Evolutionary conservation across 2,329 filamentous ascomycete species (phyloP).

Genomic region (Calonectria naviculata): DNA sequence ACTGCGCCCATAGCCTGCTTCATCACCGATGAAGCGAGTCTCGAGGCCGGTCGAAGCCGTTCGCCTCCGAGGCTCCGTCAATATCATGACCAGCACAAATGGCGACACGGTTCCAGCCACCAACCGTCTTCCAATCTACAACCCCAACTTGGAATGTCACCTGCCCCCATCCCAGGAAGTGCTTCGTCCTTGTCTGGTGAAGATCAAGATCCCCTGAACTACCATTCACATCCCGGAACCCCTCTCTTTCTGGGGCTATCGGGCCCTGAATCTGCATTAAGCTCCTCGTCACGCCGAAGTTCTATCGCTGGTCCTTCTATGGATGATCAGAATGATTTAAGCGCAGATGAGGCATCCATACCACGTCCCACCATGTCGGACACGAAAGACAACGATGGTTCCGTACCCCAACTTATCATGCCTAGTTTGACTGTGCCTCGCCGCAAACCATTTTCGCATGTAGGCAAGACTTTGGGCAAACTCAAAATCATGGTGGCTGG

Average conservation of each 20-base stretch:
- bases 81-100: conserved; percentile 36
- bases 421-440: conserved; percentile 93
- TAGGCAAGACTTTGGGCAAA: conserved; percentile 84
- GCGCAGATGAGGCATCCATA: conserved; percentile 27
- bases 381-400: conserved; percentile 30
- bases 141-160: conserved; percentile 19
- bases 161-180: conserved; percentile 24
- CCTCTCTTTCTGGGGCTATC: conserved; percentile 41
- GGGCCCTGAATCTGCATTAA: conserved; percentile 49
- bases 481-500: conserved; percentile 92
- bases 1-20: conserved; percentile 46
- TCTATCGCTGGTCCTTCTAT: conserved; percentile 59
- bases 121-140: conserved; percentile 31
- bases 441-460: conserved; percentile 88
- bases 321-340: conserved; percentile 42
- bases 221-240: conserved; percentile 40
- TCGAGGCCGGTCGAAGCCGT: conserved; percentile 39
- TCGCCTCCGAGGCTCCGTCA: conserved; percentile 36
- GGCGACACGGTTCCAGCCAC: conserved; percentile 27
- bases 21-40: conserved; percentile 47
- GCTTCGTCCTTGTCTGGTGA: conserved; percentile 28
- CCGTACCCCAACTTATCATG: conserved; percentile 90
- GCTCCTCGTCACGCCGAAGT: conserved; percentile 62
- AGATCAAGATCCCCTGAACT: conserved; percentile 30
- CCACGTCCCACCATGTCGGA: conserved; percentile 29